phyloP scores from a whole-genome alignment of 257 asterid genomes.

The Capsicum baccatum region DNA sequence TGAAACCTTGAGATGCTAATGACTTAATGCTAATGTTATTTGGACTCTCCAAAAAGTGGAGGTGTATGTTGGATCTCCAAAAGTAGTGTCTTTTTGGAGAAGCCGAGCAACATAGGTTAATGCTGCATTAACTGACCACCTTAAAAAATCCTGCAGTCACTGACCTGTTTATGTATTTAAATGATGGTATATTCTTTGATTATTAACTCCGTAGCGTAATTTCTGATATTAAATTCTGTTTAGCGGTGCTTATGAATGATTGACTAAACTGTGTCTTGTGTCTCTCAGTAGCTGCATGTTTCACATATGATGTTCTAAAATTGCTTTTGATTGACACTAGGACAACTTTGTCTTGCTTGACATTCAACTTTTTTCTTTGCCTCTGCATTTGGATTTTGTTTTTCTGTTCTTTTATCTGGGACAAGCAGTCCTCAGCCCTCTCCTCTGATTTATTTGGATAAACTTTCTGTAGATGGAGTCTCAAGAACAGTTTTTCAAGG shows the following conservation, averaged over 20 bases:
- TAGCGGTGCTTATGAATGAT: background rate
- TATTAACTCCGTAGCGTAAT: background rate
- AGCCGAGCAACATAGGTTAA: background rate
- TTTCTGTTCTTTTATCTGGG: background rate
- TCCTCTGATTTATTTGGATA: background rate
- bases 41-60: background rate
- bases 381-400: background rate
- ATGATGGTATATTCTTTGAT: background rate
- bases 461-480: conserved; percentile 21
- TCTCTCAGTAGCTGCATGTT: background rate
- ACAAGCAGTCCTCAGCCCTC: background rate
- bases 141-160: background rate
- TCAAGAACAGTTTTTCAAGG: conserved; percentile 26
- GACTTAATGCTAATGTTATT: background rate
- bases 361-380: background rate
- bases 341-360: conserved; percentile 1
- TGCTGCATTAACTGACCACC: background rate
- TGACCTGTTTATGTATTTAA: background rate
- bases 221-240: background rate
- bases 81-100: background rate
- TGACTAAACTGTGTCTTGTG: background rate
- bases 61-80: background rate
- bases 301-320: background rate
- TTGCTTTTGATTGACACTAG: background rate
- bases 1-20: background rate